Base-by-base conservation (phyloP, 768 basidiomycete species). In the Trametes villosa region DNA sequence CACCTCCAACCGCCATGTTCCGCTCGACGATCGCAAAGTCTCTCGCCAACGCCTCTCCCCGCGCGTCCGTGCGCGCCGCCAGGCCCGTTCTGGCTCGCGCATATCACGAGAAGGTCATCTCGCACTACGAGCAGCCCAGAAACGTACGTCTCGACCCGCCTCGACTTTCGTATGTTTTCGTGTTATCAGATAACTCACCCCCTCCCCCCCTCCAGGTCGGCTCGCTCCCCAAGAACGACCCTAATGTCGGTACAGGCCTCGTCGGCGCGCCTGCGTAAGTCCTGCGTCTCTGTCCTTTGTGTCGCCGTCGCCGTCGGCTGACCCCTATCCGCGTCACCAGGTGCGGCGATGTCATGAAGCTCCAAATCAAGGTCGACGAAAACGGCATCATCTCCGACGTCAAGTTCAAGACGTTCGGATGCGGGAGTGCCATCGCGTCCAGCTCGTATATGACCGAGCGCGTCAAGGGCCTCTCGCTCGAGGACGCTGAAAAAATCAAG, bases 401-500 rank as follows among this genome's bases (percentile, higher is more conserved):
- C 77, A 97, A 96, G 78, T 98, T 98, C 83, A 99, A 98, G 82
- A 98, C 97, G 0, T 98, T 99, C 75, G 96, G 97, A 3, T 98
- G 97, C 74, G 97, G 97, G 53, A 96, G 94, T 65, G 95, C 95
- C 67, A 99, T 99, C 61, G 97, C 97, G 0, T 96, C 94, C 1
- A 95, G 93, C 70, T 96, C 93, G 8, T 99, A 96, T 74, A 95
- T 98, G 92, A 99, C 97, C 18, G 96, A 99, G 78, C 91, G 95
- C 52, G 96, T 99, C 62, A 96, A 88, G 77, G 97, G 97, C 26
- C 82, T 98, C 62, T 88, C 89, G 9, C 77, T 99, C 57, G 97
- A 98, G 53, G 93, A 95, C 61, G 97, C 97, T 9, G 93, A 93
- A 55, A 88, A 89, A 72, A 96, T 99, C 69, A 97, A 96, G 78